Evolutionary conservation across 306 rosid species (phyloP).

Genomic region (Cicer pinnatifidum): DNA sequence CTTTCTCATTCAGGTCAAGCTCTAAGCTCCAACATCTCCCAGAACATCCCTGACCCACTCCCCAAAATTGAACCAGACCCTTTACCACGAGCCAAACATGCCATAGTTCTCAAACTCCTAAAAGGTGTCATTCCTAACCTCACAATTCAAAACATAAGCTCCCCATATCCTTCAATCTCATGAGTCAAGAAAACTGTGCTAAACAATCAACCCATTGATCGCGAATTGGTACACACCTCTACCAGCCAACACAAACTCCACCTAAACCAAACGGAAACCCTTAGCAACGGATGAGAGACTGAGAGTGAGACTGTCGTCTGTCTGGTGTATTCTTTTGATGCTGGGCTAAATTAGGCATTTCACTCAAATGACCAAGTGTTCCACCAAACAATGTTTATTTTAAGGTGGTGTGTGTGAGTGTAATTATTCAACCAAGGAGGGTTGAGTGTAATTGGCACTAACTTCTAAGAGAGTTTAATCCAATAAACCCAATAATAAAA

Average conservation of each 20-base stretch:
- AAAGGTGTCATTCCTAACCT: neutral
- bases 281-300: neutral
- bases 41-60: slow-evolving; percentile 4
- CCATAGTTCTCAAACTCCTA: slow-evolving; percentile 10
- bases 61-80: neutral
- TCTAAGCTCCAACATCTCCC: slow-evolving; percentile 30
- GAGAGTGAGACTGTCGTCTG: neutral
- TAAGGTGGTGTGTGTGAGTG: neutral
- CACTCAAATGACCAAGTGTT: slow-evolving; percentile 8
- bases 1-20: neutral
- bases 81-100: neutral
- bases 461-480: slow-evolving; percentile 16
- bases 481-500: slow-evolving; percentile 7
- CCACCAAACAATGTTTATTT: neutral
- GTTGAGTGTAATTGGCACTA: slow-evolving; percentile 17
- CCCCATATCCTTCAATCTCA: slow-evolving; percentile 14
- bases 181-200: neutral
- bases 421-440: slow-evolving; percentile 25
- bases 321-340: neutral
- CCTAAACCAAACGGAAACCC: neutral
- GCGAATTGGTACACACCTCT: neutral
- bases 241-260: slow-evolving; percentile 7
- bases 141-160: neutral
- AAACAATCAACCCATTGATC: slow-evolving; percentile 1
- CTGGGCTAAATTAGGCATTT: slow-evolving; percentile 14